Percentiles rank a stretch among this genome's conserved stretches.
Conservation (phyloP, 176 grass and related monocot genomes). For the Lolium rigidum region DNA sequence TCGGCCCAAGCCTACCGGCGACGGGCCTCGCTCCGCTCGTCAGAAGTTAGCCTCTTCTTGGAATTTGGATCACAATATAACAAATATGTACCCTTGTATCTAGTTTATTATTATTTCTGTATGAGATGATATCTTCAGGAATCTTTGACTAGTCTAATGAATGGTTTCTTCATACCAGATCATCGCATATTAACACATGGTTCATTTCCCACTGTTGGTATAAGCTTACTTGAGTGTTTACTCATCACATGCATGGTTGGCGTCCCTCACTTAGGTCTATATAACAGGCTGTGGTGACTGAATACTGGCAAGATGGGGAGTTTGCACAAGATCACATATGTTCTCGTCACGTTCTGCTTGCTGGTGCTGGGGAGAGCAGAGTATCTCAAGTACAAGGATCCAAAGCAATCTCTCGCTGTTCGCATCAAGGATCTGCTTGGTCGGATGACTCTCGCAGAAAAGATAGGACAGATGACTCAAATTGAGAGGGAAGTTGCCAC, state of each 20-base stretch:
- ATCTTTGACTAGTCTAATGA: conserved; percentile 11
- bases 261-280: conserved; percentile 38
- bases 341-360: conserved; percentile 51
- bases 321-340: conserved; percentile 38
- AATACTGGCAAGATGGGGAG: conserved; percentile 48
- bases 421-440: conserved; percentile 66
- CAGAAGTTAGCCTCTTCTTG: no score
- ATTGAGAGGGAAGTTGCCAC: conserved; percentile 68
- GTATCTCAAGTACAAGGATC: conserved; percentile 71
- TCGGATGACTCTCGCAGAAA: conserved; percentile 80
- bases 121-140: conserved; percentile 16
- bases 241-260: conserved; percentile 20
- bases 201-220: conserved; percentile 5
- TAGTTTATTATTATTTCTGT: conserved; percentile 1
- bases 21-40: no score
- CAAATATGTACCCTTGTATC: not conserved
- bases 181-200: not conserved
- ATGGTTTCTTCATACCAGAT: conserved; percentile 22
- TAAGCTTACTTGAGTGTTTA: not conserved
- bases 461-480: conserved; percentile 85
- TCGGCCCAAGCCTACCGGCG: no score
- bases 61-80: no score
- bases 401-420: conserved; percentile 56
- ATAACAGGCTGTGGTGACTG: conserved; percentile 31
- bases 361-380: conserved; percentile 29